Evolutionary conservation across 169 alveolate species (phyloP).

Genomic region (Perkinsus chesapeaki): DNA sequence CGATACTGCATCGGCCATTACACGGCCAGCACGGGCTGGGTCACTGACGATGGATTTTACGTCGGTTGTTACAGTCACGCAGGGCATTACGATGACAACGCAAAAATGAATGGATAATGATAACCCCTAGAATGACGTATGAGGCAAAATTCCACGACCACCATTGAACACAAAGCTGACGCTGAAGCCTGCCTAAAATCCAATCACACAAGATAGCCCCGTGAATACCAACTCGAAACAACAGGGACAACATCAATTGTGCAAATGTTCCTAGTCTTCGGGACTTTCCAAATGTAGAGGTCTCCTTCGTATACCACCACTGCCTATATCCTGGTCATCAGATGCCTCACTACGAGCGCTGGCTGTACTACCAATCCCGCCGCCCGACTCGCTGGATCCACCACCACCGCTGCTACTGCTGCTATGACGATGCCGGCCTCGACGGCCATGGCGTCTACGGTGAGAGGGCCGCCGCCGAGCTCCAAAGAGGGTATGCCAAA

Average conservation of each 20-base stretch:
- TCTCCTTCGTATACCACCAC: background rate
- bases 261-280: background rate
- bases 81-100: no score
- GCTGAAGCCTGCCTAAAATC: no score
- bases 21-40: background rate
- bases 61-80: no score
- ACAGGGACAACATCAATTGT: background rate
- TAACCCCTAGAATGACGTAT: no score
- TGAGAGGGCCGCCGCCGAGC: no score
- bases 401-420: background rate
- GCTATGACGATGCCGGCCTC: background rate
- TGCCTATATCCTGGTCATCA: background rate
- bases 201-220: background rate
- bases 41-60: background rate
- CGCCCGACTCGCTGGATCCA: background rate
- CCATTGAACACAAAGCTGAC: background rate
- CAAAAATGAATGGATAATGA: no score
- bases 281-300: background rate
- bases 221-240: background rate
- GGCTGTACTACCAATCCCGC: background rate
- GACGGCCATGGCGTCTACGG: background rate
- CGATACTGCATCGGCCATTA: background rate
- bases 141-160: background rate
- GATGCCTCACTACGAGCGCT: background rate
- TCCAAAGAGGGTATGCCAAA: background rate